These are phyloP conservation scores for Diaporthe australafricana DNA, from an alignment of 2,329 filamentous ascomycete genomes.

Conservation along the genomic window DNA sequence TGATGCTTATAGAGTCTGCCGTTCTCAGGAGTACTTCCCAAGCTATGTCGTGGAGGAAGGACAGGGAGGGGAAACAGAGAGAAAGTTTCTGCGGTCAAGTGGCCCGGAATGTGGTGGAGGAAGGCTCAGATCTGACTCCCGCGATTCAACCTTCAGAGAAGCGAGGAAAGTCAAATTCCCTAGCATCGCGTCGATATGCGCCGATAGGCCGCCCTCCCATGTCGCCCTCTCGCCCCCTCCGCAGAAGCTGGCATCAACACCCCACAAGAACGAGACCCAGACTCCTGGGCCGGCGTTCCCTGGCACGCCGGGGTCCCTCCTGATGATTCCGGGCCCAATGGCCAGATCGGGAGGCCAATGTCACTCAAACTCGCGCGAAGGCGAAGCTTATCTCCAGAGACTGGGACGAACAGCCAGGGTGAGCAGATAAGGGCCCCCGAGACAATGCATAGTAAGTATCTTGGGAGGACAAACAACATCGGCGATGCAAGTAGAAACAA, in stretches of 20 bases:
- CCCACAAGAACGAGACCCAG: background rate
- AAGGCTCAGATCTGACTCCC: background rate
- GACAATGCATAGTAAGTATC: background rate
- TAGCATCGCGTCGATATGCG: background rate
- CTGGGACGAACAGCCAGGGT: background rate
- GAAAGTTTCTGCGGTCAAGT: background rate
- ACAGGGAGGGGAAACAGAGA: background rate
- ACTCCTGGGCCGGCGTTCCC: background rate
- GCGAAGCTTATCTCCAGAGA: constrained; percentile 3
- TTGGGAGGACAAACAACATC: background rate
- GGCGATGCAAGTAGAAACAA: background rate
- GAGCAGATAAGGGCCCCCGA: background rate
- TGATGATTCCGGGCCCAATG: background rate
- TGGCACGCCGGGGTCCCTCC: background rate
- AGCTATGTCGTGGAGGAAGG: background rate
- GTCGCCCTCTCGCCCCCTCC: too few species aligned
- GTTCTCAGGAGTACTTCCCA: background rate
- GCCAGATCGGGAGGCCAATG: constrained; percentile 2
- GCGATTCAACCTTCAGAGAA: background rate
- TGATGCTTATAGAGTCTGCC: background rate
- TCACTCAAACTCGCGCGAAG: constrained; percentile 2
- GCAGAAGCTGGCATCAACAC: background rate
- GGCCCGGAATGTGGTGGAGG: background rate
- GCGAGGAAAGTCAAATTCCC: background rate
- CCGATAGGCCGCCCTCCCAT: background rate